Evolutionary conservation across 1,284 basidiomycete genomes (phyloP), one percentile per base, ranked within the genome.

Genomic region (Naganishia cerealis): DNA sequence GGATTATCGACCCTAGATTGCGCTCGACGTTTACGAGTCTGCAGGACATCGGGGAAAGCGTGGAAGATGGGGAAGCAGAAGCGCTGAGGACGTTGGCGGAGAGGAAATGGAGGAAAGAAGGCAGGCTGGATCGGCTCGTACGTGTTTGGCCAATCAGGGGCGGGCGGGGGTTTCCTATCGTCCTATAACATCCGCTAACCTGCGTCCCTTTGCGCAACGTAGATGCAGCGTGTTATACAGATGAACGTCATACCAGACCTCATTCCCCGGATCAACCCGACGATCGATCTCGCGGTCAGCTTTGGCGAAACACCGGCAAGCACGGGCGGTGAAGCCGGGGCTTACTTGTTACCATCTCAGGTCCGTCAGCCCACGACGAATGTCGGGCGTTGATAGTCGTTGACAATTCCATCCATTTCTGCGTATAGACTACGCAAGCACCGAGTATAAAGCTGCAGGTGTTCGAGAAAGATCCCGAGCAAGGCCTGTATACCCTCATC

Each of bases 201-300:
- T 33, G 6, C 29, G 29, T 33, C 29, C 6, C 29, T 33, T 33
- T 53, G n/a, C 24, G 36, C 4, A 52, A 52, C 55, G 42, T 75
- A 93, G 88, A 96, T 96, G 91, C 91, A 97, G 79, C 88, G 94
- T 73, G 79, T 95, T 56, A 84, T 90, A 74, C 89, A 93, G 80
- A 92, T 97, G 91, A 83, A 88, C 62, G 87, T 98, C 63, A 84
- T 96, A 3, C 94, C 95, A 0, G 95, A 98, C 77, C 81, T 94
- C 1, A 78, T 97, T 8, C 86, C 91, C 0, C 82, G 82, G 40
- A 79, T 95, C 21, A 85, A 85, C 59, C 92, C 93, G 0, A 86
- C 86, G 10, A 39, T 75, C 72, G 77, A 78, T 29, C 76, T 83
- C 52, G 78, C 81, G 2, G 77, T 81, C 52, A 79, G 82, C 16